Evolutionary conservation across 2,329 filamentous ascomycete genomes (phyloP).

Genomic region (Mycocentrospora acerina): DNA sequence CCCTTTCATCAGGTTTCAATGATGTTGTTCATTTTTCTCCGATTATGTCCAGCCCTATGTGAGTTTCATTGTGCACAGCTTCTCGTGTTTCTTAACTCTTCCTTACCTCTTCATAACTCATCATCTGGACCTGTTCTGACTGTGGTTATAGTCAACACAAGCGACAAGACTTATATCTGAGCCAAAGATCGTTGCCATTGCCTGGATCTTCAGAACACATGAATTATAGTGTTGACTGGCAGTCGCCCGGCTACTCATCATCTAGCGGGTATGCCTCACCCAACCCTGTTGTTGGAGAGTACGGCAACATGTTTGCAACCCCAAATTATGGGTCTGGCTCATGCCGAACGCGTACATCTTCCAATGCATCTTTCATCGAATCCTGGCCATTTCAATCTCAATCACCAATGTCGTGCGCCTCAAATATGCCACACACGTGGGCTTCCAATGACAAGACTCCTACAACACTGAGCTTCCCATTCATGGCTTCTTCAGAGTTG

Average conservation of each 20-base stretch:
- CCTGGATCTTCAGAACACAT: constrained; percentile 21
- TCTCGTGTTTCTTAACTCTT: constrained; percentile 9
- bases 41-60: constrained; percentile 32
- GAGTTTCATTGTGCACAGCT: constrained; percentile 35
- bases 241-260: constrained; percentile 34
- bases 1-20: constrained; percentile 29
- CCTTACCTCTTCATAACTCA: background rate
- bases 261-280: constrained; percentile 40
- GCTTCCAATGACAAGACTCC: constrained; percentile 31
- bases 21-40: constrained; percentile 35
- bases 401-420: constrained; percentile 39
- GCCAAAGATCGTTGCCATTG: constrained; percentile 15
- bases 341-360: constrained; percentile 39
- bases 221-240: constrained; percentile 30
- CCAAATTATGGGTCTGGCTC: constrained; percentile 25
- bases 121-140: constrained; percentile 4
- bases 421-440: constrained; percentile 37
- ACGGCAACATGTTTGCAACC: constrained; percentile 30
- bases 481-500: constrained; percentile 26
- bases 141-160: constrained; percentile 18
- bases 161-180: constrained; percentile 10
- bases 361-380: constrained; percentile 40
- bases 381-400: constrained; percentile 34
- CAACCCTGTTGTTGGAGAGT: constrained; percentile 26
- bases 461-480: constrained; percentile 24